These are phyloP conservation scores for Trichoderma virens DNA, from an alignment of 495 filamentous ascomycete genomes.

Conservation along the genomic window DNA sequence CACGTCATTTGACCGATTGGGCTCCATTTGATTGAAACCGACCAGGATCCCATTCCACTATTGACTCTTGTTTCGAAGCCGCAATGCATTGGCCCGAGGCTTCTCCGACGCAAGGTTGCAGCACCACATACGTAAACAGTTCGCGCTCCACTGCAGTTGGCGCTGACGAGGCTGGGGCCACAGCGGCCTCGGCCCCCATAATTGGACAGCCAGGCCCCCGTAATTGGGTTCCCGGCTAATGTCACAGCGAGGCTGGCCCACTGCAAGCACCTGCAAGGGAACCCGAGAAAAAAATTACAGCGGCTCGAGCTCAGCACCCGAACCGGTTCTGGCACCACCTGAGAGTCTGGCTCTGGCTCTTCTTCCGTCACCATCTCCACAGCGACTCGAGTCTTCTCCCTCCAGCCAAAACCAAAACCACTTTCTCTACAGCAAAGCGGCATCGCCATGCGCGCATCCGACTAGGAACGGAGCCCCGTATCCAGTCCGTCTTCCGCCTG, in stretches of 20 bases:
- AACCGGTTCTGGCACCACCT: no score
- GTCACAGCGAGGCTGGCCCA: background rate
- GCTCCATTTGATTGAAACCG: background rate
- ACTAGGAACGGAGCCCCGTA: background rate
- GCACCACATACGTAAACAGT: background rate
- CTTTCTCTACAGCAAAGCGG: background rate
- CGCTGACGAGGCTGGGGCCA: constrained; percentile 1
- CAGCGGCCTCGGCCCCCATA: background rate
- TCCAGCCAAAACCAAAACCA: background rate
- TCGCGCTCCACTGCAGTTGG: background rate
- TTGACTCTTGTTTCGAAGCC: background rate
- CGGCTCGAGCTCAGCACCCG: no score
- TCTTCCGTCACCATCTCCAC: constrained; percentile 2
- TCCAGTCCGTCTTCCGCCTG: background rate
- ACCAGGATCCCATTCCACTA: background rate
- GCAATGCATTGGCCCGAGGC: background rate
- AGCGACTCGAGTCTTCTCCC: no score
- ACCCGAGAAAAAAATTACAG: no score
- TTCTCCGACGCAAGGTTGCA: background rate
- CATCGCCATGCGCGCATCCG: constrained; percentile 8
- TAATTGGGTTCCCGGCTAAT: background rate
- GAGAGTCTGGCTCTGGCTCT: background rate
- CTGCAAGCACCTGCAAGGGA: background rate
- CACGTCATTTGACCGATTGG: background rate
- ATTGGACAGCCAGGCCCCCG: constrained; percentile 3